These are phyloP conservation scores for Taphrina wiesneri DNA, from an alignment of 1,139 yeast genomes.

Conservation along the genomic window DNA sequence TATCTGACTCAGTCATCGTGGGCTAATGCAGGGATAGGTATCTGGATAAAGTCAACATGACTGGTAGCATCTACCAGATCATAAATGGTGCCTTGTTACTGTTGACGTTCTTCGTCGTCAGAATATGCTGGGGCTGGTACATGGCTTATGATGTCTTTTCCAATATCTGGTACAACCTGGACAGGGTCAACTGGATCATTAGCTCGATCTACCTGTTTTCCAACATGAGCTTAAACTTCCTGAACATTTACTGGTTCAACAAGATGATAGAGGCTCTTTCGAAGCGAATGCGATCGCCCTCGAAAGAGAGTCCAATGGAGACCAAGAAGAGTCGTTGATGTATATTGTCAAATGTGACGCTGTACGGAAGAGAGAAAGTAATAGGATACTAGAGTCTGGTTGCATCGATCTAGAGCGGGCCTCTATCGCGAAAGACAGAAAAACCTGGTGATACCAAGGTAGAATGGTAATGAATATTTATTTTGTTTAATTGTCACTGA, in stretches of 20 bases:
- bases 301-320: background rate
- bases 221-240: conserved; percentile 63
- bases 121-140: conserved; percentile 88
- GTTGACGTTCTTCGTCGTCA: conserved; percentile 67
- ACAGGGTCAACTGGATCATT: conserved; percentile 45
- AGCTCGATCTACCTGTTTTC: conserved; percentile 58
- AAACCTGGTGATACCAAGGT: no score
- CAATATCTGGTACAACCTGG: conserved; percentile 6
- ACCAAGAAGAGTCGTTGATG: conserved; percentile 6
- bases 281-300: conserved; percentile 34
- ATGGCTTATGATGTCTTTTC: conserved; percentile 53
- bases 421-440: no score
- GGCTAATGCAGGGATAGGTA: conserved; percentile 46
- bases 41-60: conserved; percentile 35
- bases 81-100: conserved; percentile 73
- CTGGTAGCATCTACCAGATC: conserved; percentile 48
- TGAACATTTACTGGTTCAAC: conserved; percentile 66
- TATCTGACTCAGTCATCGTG: conserved; percentile 46
- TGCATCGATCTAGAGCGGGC: no score
- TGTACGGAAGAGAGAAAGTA: no score
- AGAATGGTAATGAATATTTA: no score
- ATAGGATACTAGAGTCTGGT: no score
- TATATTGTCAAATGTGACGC: background rate
- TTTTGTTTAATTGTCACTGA: no score
- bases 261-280: conserved; percentile 77